phyloP scores from a whole-genome alignment of 257 asterid species.

The Nicotiana paniculata region DNA sequence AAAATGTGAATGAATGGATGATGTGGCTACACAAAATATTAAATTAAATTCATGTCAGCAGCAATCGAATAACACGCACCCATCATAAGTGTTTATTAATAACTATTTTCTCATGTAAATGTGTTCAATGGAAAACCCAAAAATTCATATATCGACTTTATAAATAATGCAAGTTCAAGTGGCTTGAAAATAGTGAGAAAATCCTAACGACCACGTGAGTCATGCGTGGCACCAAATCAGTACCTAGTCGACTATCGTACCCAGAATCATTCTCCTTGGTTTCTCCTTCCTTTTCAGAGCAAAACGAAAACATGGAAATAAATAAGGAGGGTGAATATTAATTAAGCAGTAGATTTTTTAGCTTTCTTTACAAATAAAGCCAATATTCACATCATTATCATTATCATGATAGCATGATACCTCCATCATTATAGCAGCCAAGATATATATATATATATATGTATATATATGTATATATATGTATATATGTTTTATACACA shows the following conservation, averaged over 20 bases:
- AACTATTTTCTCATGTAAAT: too few species aligned
- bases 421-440: background rate
- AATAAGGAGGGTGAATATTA: background rate
- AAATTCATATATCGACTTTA: too few species aligned
- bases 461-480: background rate
- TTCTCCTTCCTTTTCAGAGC: background rate
- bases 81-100: too few species aligned
- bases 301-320: background rate
- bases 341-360: background rate
- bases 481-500: too few species aligned
- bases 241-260: background rate
- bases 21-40: too few species aligned
- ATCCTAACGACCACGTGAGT: constrained; percentile 2
- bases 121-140: too few species aligned
- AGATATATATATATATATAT: background rate
- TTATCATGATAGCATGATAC: background rate
- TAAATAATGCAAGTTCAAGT: too few species aligned
- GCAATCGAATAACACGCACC: too few species aligned
- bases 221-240: background rate
- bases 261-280: background rate
- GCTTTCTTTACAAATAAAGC: background rate
- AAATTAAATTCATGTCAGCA: too few species aligned
- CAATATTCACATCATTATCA: background rate
- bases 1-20: too few species aligned
- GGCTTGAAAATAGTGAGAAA: background rate